Conservation (phyloP, 345 rosid species). For the Salix purpurea region DNA sequence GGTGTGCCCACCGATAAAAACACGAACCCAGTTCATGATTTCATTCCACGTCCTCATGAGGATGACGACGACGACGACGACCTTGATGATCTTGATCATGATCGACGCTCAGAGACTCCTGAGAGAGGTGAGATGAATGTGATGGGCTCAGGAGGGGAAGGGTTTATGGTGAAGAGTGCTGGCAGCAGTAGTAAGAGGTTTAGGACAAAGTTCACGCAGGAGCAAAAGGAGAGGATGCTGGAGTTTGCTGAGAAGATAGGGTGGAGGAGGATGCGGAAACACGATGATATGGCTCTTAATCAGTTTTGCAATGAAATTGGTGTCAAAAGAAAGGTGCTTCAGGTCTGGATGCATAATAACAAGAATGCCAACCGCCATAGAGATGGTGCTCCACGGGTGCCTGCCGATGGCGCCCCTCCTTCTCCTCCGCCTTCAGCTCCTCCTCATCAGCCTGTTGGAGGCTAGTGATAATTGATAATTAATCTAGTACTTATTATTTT, state of each 20-base stretch:
- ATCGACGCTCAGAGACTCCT: constrained; percentile 29
- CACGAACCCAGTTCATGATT: neutral
- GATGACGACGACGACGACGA: neutral
- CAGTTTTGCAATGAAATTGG: constrained; percentile 20
- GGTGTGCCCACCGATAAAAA: neutral
- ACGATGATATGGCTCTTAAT: constrained; percentile 13
- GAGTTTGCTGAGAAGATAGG: constrained; percentile 24
- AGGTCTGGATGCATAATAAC: constrained; percentile 32
- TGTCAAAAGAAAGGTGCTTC: constrained; percentile 20
- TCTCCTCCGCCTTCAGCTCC: neutral
- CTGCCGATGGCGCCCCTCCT: neutral
- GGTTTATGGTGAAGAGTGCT: neutral
- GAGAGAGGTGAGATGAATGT: constrained; percentile 16
- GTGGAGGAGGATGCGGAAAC: constrained; percentile 24
- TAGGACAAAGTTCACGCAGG: constrained; percentile 24
- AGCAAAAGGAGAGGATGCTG: constrained; percentile 23
- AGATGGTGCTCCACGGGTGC: neutral
- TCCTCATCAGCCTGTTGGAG: neutral
- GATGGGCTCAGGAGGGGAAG: constrained; percentile 8
- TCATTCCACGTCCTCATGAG: neutral
- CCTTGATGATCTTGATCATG: constrained; percentile 1
- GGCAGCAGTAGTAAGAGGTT: constrained; percentile 20
- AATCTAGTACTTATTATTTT: neutral
- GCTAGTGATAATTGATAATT: neutral
- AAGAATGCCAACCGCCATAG: constrained; percentile 16